phyloP scores from a whole-genome alignment of 2,329 filamentous ascomycete species.

The Rhinocladiella mackenziei region DNA sequence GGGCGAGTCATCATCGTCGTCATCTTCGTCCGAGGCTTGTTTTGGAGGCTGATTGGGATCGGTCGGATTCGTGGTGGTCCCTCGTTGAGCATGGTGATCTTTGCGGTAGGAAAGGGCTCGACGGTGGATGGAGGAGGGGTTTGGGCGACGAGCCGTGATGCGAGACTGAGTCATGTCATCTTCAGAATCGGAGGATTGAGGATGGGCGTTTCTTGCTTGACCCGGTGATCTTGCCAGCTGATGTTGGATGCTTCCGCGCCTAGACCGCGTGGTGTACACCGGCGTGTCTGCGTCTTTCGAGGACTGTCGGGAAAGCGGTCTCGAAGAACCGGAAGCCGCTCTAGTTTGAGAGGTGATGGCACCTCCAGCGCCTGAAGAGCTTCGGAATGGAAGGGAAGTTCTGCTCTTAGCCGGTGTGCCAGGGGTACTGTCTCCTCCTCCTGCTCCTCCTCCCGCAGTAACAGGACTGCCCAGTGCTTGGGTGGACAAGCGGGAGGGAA shows the following conservation, averaged over 20 bases:
- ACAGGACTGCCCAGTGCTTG: constrained; percentile 23
- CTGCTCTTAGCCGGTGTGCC: constrained; percentile 27
- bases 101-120: constrained; percentile 21
- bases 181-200: constrained; percentile 26
- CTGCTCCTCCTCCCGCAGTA: constrained; percentile 9
- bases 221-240: constrained; percentile 25
- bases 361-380: constrained; percentile 6
- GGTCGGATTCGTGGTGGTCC: constrained; percentile 1
- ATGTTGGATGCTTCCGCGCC: constrained; percentile 28
- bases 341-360: constrained; percentile 10
- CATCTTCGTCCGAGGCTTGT: constrained; percentile 32
- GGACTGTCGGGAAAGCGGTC: constrained; percentile 25
- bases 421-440: constrained; percentile 21
- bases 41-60: constrained; percentile 31
- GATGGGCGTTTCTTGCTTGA: constrained; percentile 15
- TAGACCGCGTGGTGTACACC: constrained; percentile 17
- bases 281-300: constrained; percentile 23
- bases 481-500: constrained; percentile 37
- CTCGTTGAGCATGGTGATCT: constrained; percentile 14
- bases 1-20: constrained; percentile 44
- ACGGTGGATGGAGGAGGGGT: constrained; percentile 23
- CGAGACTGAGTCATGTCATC: constrained; percentile 29
- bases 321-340: constrained; percentile 14
- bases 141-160: constrained; percentile 22
- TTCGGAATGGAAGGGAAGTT: constrained; percentile 24